These are phyloP conservation scores for Tetragonia tetragonoides DNA, from an alignment of 148 eudicot genomes.

Conservation along the genomic window DNA sequence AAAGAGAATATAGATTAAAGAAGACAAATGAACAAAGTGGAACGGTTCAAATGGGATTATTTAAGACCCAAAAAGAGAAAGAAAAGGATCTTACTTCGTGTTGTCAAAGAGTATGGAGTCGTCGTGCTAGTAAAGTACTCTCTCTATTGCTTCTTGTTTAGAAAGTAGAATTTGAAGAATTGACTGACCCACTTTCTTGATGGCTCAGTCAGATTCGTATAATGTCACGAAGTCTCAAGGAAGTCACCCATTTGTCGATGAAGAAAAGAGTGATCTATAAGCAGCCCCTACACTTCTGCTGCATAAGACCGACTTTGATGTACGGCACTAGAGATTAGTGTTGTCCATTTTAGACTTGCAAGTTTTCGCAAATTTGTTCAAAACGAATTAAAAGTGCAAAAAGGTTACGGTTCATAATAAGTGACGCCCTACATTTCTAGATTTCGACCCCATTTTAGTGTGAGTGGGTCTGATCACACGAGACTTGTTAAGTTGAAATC, in stretches of 20 bases:
- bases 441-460: too few relatives aligned
- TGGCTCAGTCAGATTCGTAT: conserved; percentile 6
- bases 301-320: too few relatives aligned
- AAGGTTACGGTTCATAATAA: too few relatives aligned
- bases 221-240: conserved; percentile 8
- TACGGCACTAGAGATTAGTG: too few relatives aligned
- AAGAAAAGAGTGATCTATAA: neutral
- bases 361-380: too few relatives aligned
- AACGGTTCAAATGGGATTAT: neutral
- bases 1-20: too few relatives aligned
- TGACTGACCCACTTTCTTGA: neutral
- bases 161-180: conserved; percentile 2
- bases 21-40: neutral
- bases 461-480: too few relatives aligned
- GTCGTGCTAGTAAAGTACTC: neutral
- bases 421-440: too few relatives aligned
- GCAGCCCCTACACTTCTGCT: neutral
- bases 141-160: neutral
- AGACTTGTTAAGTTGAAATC: too few relatives aligned
- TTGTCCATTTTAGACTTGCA: too few relatives aligned
- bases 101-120: conserved; percentile 4
- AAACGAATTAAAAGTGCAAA: too few relatives aligned
- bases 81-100: neutral
- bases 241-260: conserved; percentile 14
- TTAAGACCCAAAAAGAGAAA: neutral